A percentile compares a stretch with the other conserved stretches of the same genome.
Evolutionary conservation across 345 rosid genomes (phyloP).

Genomic region (Linum usitatissimum): DNA sequence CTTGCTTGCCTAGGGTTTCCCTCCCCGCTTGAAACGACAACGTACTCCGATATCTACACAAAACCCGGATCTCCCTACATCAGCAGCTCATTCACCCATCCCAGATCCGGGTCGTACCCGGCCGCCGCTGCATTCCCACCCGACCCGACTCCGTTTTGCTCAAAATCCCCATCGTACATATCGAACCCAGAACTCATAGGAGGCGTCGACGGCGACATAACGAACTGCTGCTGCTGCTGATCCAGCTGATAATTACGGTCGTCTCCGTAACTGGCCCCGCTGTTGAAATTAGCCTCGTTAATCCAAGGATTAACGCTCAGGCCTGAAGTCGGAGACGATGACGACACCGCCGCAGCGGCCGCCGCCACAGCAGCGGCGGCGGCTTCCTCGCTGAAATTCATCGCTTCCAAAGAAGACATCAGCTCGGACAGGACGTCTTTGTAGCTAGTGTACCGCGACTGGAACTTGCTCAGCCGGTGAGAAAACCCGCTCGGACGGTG

Average conservation of each 20-base stretch:
- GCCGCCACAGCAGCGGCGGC: constrained; percentile 12
- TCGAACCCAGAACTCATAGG: neutral
- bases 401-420: constrained; percentile 43
- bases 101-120: constrained; percentile 49
- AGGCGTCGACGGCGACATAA: constrained; percentile 46
- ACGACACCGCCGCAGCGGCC: constrained; percentile 4
- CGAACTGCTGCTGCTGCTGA: constrained; percentile 37
- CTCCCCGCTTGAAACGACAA: no score
- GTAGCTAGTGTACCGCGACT: constrained; percentile 27
- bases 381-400: constrained; percentile 33
- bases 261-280: neutral
- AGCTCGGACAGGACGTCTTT: constrained; percentile 46
- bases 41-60: no score
- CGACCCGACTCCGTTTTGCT: neutral
- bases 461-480: constrained; percentile 26
- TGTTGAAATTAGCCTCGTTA: constrained; percentile 17
- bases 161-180: neutral
- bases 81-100: constrained; percentile 88
- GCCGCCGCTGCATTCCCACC: neutral
- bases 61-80: constrained; percentile 24
- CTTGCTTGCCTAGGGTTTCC: no score
- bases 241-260: constrained; percentile 10
- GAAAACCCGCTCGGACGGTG: constrained; percentile 19
- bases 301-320: constrained; percentile 33
- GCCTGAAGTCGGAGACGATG: neutral